Percentiles rank a stretch among this genome's conserved stretches.
phyloP scores from a whole-genome alignment of 2,329 filamentous ascomycete species.

The Cladobotryum mycophilum region DNA sequence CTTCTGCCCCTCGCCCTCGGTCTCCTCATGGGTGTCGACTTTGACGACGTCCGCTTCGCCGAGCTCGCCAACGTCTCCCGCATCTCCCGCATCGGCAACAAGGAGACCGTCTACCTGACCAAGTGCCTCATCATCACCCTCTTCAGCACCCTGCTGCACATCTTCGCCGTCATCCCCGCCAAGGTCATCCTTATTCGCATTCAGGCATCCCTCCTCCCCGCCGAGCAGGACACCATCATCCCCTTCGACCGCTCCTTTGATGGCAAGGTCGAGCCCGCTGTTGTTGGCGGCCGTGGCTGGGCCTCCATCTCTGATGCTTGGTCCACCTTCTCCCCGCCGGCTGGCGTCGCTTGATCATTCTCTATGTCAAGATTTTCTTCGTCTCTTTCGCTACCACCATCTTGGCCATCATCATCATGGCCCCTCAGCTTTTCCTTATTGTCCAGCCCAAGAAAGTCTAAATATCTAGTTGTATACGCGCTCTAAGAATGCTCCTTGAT shows the following conservation, averaged over 20 bases:
- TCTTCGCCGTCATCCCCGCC: constrained; percentile 67
- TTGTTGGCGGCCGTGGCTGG: constrained; percentile 66
- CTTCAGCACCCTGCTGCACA: constrained; percentile 43
- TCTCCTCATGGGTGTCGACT: constrained; percentile 37
- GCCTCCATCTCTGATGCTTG: constrained; percentile 71
- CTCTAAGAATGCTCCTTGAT: not conserved
- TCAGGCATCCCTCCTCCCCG: constrained; percentile 78
- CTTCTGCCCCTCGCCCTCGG: constrained; percentile 39
- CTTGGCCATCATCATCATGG: constrained; percentile 40
- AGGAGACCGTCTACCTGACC: constrained; percentile 19
- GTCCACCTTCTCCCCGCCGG: constrained; percentile 68
- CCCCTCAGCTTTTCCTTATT: constrained; percentile 45
- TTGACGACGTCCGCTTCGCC: constrained; percentile 24
- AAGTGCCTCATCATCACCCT: constrained; percentile 42
- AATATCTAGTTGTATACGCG: not conserved
- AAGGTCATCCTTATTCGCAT: constrained; percentile 73
- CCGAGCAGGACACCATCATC: constrained; percentile 76
- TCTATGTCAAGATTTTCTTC: constrained; percentile 65
- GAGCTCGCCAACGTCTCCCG: constrained; percentile 26
- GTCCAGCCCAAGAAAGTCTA: constrained; percentile 10
- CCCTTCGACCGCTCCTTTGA: constrained; percentile 84
- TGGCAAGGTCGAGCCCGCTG: constrained; percentile 67
- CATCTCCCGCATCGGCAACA: too few species aligned
- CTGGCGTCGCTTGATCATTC: constrained; percentile 65
- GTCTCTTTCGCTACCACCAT: constrained; percentile 44